phyloP scores from a whole-genome alignment of 2,329 filamentous ascomycete species.

The Ophiostoma sp. region DNA sequence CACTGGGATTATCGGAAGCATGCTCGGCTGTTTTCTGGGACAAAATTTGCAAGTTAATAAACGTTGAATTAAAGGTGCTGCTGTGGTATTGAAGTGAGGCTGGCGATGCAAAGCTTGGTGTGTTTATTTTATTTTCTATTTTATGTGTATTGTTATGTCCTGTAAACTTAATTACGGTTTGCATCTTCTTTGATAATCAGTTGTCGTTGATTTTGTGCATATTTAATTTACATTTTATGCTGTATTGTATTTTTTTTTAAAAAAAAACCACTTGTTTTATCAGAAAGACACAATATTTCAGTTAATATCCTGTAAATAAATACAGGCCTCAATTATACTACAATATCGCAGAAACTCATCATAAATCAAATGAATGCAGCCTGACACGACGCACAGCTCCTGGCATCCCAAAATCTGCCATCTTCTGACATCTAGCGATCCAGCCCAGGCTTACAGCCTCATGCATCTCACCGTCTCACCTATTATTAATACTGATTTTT shows the following conservation, averaged over 20 bases:
- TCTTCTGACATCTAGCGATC: constrained; percentile 7
- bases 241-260: no score
- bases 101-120: neutral
- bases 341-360: neutral
- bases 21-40: constrained; percentile 4
- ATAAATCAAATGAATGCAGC: neutral
- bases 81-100: neutral
- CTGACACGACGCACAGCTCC: neutral
- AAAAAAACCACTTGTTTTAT: no score
- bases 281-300: no score
- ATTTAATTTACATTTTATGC: no score
- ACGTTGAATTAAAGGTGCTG: neutral
- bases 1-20: neutral
- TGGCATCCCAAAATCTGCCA: constrained; percentile 1
- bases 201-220: no score
- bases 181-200: no score
- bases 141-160: no score
- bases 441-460: constrained; percentile 8
- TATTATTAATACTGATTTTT: neutral
- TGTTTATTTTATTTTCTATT: neutral
- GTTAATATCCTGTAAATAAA: no score
- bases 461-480: constrained; percentile 1
- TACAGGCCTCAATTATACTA: neutral
- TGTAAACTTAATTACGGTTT: neutral
- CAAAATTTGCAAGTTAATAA: neutral